Conservation (phyloP, 345 rosid species). For the Aquilaria yunnanensis region DNA sequence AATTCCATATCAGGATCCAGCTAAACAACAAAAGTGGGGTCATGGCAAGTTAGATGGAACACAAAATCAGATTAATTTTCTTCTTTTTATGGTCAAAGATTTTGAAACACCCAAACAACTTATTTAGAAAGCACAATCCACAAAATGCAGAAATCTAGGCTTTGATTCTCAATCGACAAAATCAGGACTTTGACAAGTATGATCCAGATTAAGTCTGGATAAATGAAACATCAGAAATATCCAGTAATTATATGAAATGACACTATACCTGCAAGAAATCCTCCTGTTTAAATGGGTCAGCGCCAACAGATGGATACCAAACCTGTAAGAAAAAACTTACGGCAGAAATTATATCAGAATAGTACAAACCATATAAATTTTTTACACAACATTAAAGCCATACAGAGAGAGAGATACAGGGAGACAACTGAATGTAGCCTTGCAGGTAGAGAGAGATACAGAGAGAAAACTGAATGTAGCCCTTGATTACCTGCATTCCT, state of each 20-base stretch:
- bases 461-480: conserved; percentile 9
- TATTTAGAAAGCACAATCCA: too few species aligned
- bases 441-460: neutral
- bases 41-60: conserved; percentile 7
- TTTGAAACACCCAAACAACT: too few species aligned
- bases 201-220: too few species aligned
- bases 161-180: too few species aligned
- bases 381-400: too few species aligned
- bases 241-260: neutral
- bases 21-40: conserved; percentile 33
- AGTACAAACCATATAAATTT: conserved; percentile 16
- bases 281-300: conserved; percentile 85
- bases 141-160: too few species aligned
- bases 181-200: too few species aligned
- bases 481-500: conserved; percentile 90
- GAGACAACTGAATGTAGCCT: conserved; percentile 8
- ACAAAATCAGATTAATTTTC: conserved; percentile 7
- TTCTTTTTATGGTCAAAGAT: too few species aligned
- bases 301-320: conserved; percentile 98
- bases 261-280: conserved; percentile 85
- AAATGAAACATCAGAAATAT: too few species aligned
- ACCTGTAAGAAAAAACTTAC: conserved; percentile 72
- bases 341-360: conserved; percentile 39
- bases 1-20: conserved; percentile 98
- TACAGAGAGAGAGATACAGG: neutral